A percentile compares a stretch with the other conserved stretches of the same genome.
Evolutionary conservation across 768 basidiomycete genomes (phyloP).

Genomic region (Mycena haematopus): DNA sequence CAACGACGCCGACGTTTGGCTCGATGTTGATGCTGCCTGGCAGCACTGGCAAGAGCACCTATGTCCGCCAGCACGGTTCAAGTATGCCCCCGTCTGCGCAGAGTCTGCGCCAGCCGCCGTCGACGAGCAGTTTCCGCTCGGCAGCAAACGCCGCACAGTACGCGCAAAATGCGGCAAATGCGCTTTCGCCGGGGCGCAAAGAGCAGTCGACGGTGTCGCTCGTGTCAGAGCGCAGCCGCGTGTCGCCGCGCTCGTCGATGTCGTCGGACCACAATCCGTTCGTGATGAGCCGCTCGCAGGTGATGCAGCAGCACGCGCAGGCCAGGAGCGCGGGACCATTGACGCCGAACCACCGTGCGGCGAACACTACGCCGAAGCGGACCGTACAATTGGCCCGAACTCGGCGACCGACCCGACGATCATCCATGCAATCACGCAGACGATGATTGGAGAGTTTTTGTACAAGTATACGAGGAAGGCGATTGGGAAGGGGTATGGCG

Average conservation of each 20-base stretch:
- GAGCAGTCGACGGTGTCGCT: conserved; percentile 75
- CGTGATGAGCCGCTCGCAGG: conserved; percentile 31
- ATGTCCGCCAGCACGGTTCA: conserved; percentile 69
- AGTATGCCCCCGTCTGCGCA: conserved; percentile 74
- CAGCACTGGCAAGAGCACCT: conserved; percentile 42
- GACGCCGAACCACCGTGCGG: conserved; percentile 49
- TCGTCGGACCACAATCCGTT: conserved; percentile 76
- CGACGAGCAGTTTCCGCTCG: conserved; percentile 85
- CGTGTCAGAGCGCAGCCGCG: conserved; percentile 68
- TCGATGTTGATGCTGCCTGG: conserved; percentile 63
- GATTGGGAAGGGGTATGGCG: conserved; percentile 90
- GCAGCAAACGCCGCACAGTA: conserved; percentile 66
- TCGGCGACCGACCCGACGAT: conserved; percentile 84
- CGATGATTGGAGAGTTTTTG: conserved; percentile 99
- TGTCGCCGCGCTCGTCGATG: conserved; percentile 81
- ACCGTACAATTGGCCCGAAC: conserved; percentile 43
- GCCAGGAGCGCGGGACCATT: conserved; percentile 43
- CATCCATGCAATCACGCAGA: conserved; percentile 98
- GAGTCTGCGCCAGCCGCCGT: conserved; percentile 72
- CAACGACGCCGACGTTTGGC: conserved; percentile 85
- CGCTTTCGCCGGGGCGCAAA: conserved; percentile 55
- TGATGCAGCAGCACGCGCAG: conserved; percentile 42
- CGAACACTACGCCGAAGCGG: conserved; percentile 39
- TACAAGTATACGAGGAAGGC: conserved; percentile 94
- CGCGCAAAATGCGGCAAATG: conserved; percentile 51